Conservation (phyloP, 306 rosid genomes). For the Castanea crenata region DNA sequence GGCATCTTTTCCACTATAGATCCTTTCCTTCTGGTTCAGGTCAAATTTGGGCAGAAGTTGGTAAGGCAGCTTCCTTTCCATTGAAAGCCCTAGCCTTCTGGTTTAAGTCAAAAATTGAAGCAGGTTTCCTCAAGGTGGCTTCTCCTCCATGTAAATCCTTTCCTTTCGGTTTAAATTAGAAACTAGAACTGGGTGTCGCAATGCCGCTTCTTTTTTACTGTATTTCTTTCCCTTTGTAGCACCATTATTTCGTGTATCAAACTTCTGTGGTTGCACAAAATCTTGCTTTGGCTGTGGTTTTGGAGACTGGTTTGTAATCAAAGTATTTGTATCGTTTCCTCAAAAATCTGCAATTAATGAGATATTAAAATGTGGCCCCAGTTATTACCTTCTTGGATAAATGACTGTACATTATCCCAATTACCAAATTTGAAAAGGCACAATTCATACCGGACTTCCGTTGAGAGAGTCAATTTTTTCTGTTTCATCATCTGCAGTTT, state of each 20-base stretch:
- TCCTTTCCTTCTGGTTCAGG: constrained; percentile 59
- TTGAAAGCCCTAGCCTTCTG: constrained; percentile 46
- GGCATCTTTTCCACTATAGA: constrained; percentile 56
- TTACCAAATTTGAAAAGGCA: background rate
- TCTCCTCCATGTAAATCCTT: constrained; percentile 39
- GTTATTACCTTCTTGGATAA: background rate
- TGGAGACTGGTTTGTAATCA: constrained; percentile 41
- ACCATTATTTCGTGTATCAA: constrained; percentile 34
- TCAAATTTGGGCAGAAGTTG: constrained; percentile 42
- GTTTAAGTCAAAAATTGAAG: constrained; percentile 58
- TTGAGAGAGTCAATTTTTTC: constrained; percentile 53
- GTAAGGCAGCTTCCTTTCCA: constrained; percentile 48
- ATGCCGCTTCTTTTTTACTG: constrained; percentile 46
- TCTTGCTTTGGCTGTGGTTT: constrained; percentile 43
- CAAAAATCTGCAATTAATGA: constrained; percentile 58
- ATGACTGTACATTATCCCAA: constrained; percentile 7
- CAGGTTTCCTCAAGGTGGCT: constrained; percentile 30
- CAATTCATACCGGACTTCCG: constrained; percentile 74
- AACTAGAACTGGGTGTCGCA: constrained; percentile 13
- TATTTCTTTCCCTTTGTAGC: constrained; percentile 46
- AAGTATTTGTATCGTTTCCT: constrained; percentile 64
- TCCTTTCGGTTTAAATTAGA: constrained; percentile 54
- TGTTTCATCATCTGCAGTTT: constrained; percentile 56
- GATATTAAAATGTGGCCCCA: background rate
- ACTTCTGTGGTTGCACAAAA: constrained; percentile 29